Conservation (phyloP, 768 basidiomycete genomes). For the Lentinula sp. region DNA sequence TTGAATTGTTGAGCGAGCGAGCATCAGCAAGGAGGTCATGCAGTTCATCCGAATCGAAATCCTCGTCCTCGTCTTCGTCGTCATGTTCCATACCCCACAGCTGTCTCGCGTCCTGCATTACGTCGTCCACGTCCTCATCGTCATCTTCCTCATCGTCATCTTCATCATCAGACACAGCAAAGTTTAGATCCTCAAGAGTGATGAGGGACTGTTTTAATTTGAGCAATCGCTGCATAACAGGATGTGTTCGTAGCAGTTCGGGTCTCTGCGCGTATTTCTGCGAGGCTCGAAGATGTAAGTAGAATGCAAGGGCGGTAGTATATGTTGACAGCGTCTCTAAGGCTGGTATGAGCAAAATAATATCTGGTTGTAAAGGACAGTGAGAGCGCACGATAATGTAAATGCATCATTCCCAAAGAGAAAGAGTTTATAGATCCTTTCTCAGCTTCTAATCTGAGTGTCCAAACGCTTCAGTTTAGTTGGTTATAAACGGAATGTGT, state of each 20-base stretch:
- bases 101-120: constrained; percentile 31
- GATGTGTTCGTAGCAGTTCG: constrained; percentile 58
- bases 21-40: constrained; percentile 53
- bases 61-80: constrained; percentile 4
- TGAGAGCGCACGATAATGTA: constrained; percentile 76
- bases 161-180: constrained; percentile 46
- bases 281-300: constrained; percentile 77
- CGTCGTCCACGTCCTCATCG: constrained; percentile 22
- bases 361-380: neutral
- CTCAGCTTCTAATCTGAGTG: constrained; percentile 39
- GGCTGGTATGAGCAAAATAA: neutral
- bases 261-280: constrained; percentile 58
- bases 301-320: constrained; percentile 86
- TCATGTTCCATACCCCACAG: constrained; percentile 33
- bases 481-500: neutral
- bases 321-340: constrained; percentile 89
- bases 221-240: constrained; percentile 71
- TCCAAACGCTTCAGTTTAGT: neutral
- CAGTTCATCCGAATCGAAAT: constrained; percentile 42
- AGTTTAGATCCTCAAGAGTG: constrained; percentile 82
- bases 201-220: constrained; percentile 76
- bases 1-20: neutral
- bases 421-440: constrained; percentile 41
- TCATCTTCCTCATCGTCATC: constrained; percentile 38
- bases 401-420: constrained; percentile 63